Base-by-base conservation (phyloP, 2,329 filamentous ascomycete species). In the Pestalotiopsis fici region DNA sequence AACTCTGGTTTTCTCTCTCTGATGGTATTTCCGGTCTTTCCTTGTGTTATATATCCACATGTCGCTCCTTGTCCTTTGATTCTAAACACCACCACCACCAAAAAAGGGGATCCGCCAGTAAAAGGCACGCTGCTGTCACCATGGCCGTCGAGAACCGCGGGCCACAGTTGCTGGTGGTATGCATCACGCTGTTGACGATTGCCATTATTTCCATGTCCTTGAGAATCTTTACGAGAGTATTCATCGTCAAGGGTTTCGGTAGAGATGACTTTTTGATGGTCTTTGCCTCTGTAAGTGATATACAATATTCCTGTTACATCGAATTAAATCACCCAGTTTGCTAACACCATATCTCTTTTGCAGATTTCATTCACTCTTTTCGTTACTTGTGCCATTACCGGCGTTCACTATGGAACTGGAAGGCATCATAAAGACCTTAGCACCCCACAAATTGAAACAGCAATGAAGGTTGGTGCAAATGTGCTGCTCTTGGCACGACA, bases 261-360 rank as follows among this genome's bases (percentile, higher is more conserved):
- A 13, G 31, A 28, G 67, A 68, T 64, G 67, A 68, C 15, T 65
- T 35, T 25, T 35, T 66, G 7, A 68, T 68, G 67, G 64, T 64
- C 21, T 63, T 59, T 43, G 67, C 67, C 25, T 35, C 50, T 37
- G 66, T 68, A 50, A 23, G 66, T 37, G 50, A 13, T 28, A 18
- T 25, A 7, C 12, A 21, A n/a, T 31, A 15, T 39, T 28, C 39
- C 21, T 28, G 25, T 25, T n/a, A n/a, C 12, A 50, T n/a, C 25
- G 11, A 15, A 11, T 15, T n/a, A n/a, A n/a, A n/a, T n/a, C n/a
- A n/a, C n/a, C n/a, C 25, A 23, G 18, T 21, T 9, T 12, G 15
- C 3, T 9, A 18, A 35, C 28, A 4, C 7, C 7, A 25, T 18
- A 27, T 12, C 28, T n/a, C 62, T 18, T n/a, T 11, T 60, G 2